Percentiles rank a stretch among this genome's conserved stretches.
Conservation (phyloP, 2,329 filamentous ascomycete species). For the Ascochyta pisi region DNA sequence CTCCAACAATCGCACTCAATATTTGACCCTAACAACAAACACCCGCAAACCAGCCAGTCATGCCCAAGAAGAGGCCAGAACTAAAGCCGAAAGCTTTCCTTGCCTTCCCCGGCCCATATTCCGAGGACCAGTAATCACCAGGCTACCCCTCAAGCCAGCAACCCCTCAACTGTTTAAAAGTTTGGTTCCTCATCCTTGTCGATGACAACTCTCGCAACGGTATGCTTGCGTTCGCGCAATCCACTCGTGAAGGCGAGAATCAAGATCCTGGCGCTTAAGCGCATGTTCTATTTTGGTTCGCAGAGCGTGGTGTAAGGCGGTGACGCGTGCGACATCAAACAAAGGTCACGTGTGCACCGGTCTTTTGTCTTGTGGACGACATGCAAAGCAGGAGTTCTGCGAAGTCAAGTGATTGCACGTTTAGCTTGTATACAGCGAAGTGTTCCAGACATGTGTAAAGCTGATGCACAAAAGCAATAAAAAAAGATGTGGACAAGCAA, state of each 20-base stretch:
- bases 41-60: background rate
- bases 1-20: background rate
- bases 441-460: background rate
- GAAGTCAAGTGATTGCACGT: background rate
- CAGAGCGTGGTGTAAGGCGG: constrained; percentile 3
- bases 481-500: background rate
- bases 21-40: background rate
- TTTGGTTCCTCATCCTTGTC: constrained; percentile 1
- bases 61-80: background rate
- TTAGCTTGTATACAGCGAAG: background rate
- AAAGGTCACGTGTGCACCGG: constrained; percentile 4
- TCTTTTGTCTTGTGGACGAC: background rate
- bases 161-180: background rate
- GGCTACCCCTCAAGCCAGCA: background rate
- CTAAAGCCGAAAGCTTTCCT: background rate
- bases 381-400: background rate
- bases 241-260: background rate
- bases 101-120: background rate
- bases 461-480: constrained; percentile 1
- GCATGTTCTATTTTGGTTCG: constrained; percentile 8
- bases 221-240: constrained; percentile 15
- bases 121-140: background rate
- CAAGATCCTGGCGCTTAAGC: constrained; percentile 2
- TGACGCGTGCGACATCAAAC: constrained; percentile 6
- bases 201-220: constrained; percentile 2